A percentile compares a stretch with the other conserved stretches of the same genome.
Conservation (phyloP, 2,329 filamentous ascomycete genomes). For the Fusarium redolens region DNA sequence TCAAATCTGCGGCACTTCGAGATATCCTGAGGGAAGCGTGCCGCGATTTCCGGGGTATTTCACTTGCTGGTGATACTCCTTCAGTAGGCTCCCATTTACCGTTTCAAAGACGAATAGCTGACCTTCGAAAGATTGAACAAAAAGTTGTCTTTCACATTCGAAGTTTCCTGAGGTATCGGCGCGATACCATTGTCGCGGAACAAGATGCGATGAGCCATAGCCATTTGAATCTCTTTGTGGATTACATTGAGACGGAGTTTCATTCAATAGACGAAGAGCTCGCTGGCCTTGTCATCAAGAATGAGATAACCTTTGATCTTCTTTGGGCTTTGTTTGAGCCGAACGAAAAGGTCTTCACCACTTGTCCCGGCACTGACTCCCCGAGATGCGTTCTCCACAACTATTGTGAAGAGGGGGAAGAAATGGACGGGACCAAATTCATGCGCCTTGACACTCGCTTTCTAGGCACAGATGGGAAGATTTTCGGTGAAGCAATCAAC, state of each 20-base stretch:
- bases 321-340: constrained; percentile 5
- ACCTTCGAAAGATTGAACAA: not conserved
- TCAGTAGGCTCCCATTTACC: not conserved
- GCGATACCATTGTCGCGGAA: not conserved
- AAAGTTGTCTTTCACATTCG: not conserved
- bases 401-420: not conserved
- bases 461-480: not conserved
- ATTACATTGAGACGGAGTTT: not conserved
- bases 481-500: not conserved
- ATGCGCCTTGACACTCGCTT: not conserved
- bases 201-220: not conserved
- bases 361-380: not conserved
- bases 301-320: constrained; percentile 10
- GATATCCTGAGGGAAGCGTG: constrained; percentile 24
- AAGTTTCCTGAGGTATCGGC: not conserved
- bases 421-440: not conserved
- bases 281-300: not conserved
- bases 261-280: not conserved
- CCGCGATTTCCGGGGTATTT: not conserved
- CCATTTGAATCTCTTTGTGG: constrained; percentile 1
- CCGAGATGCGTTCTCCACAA: not conserved
- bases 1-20: not conserved
- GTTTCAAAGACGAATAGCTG: not conserved
- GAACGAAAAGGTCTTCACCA: not conserved
- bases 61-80: not conserved